phyloP scores from a whole-genome alignment of 805 yeast species.

The Komagataella mondaviorum region DNA sequence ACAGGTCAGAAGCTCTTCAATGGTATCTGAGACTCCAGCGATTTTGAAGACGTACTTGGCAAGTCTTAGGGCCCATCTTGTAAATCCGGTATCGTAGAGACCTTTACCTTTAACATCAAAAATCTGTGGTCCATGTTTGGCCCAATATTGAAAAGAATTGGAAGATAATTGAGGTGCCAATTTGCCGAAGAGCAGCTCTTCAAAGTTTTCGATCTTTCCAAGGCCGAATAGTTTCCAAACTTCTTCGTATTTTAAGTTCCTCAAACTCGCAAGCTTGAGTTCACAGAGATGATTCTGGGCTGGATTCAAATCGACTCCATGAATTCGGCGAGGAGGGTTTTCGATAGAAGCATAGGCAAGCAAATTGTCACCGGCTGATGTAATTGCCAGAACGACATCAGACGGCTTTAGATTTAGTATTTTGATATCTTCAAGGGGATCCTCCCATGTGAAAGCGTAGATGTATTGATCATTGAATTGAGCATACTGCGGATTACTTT shows the following conservation, averaged over 20 bases:
- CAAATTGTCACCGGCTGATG: conserved; percentile 80
- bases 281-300: conserved; percentile 72
- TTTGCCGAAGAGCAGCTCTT: conserved; percentile 35
- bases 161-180: conserved; percentile 65
- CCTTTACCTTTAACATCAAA: conserved; percentile 46
- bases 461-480: conserved; percentile 73
- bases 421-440: conserved; percentile 66
- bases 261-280: conserved; percentile 61
- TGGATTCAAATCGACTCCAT: conserved; percentile 79
- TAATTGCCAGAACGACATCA: conserved; percentile 71
- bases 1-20: conserved; percentile 42
- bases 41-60: conserved; percentile 46
- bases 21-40: conserved; percentile 36
- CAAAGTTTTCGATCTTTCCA: conserved; percentile 46
- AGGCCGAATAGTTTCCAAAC: conserved; percentile 69
- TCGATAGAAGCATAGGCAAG: conserved; percentile 62
- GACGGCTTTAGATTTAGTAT: conserved; percentile 45
- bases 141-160: conserved; percentile 74
- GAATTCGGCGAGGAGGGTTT: conserved; percentile 63
- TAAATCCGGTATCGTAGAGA: conserved; percentile 69
- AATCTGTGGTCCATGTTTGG: conserved; percentile 43
- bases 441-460: conserved; percentile 87
- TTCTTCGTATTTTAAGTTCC: conserved; percentile 40
- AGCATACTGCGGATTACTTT: conserved; percentile 46
- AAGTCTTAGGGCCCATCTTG: conserved; percentile 74